A percentile compares a stretch with the other conserved stretches of the same genome.
Evolutionary conservation across 2,329 filamentous ascomycete species (phyloP).

Genomic region (Capronia coronata): DNA sequence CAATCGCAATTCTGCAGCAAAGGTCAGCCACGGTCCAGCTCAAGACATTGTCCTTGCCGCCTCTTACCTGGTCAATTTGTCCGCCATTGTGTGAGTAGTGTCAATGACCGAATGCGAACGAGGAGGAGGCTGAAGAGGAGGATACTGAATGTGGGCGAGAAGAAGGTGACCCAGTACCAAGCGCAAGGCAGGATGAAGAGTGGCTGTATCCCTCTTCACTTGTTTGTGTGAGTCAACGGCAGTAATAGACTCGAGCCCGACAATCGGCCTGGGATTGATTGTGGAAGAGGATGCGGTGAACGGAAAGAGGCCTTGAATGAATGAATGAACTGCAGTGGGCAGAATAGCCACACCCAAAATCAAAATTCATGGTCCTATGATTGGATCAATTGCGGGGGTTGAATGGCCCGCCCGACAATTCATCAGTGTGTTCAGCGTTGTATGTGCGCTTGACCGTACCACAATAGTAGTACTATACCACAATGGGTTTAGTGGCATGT

Average conservation of each 20-base stretch:
- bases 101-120: neutral
- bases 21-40: constrained; percentile 5
- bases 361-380: constrained; percentile 15
- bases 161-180: neutral
- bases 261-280: constrained; percentile 15
- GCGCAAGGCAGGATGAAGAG: neutral
- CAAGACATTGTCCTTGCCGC: constrained; percentile 27
- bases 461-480: too few relatives aligned
- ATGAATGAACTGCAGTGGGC: neutral
- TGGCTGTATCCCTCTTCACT: neutral
- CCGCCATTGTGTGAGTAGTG: constrained; percentile 61
- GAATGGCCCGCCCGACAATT: neutral
- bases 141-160: neutral
- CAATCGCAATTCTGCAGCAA: constrained; percentile 79
- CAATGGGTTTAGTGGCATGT: too few relatives aligned
- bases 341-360: constrained; percentile 10
- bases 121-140: neutral
- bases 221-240: constrained; percentile 9
- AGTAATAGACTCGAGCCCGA: constrained; percentile 10
- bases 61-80: constrained; percentile 86
- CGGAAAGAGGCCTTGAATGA: constrained; percentile 11
- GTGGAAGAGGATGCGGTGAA: constrained; percentile 16
- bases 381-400: constrained; percentile 10
- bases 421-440: neutral
- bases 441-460: too few relatives aligned